A percentile compares a stretch with the other conserved stretches of the same genome.
Conservation (phyloP, 2,329 filamentous ascomycete genomes). For the Furcasterigmium furcatum region DNA sequence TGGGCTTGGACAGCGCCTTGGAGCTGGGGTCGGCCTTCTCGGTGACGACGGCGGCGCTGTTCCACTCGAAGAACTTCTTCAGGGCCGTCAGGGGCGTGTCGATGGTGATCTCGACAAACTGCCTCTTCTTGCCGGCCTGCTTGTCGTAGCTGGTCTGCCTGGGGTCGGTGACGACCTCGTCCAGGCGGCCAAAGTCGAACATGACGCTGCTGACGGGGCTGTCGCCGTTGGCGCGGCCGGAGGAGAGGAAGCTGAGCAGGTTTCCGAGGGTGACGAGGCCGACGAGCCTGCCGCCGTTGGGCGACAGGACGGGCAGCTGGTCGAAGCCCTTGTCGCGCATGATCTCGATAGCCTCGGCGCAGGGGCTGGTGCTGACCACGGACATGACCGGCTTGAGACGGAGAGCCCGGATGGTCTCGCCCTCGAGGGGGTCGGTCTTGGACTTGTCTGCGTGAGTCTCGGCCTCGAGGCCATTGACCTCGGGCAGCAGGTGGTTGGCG, state of each 20-base stretch:
- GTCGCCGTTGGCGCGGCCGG: conserved; percentile 71
- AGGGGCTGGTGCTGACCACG: conserved; percentile 65
- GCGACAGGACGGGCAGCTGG: conserved; percentile 84
- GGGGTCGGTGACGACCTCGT: conserved; percentile 88
- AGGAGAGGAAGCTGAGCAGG: conserved; percentile 84
- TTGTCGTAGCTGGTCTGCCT: conserved; percentile 48
- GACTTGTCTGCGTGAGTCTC: conserved; percentile 31
- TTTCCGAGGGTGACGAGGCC: conserved; percentile 95
- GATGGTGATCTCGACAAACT: conserved; percentile 91
- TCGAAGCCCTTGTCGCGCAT: conserved; percentile 99
- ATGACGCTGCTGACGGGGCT: conserved; percentile 83
- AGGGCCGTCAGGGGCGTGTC: conserved; percentile 82
- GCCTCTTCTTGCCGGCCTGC: conserved; percentile 45
- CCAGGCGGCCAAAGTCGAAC: conserved; percentile 89
- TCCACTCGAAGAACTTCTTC: conserved; percentile 96
- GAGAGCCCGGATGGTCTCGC: conserved; percentile 76
- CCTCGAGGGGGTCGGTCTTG: conserved; percentile 66
- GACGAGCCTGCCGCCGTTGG: conserved; percentile 69
- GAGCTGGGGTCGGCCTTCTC: conserved; percentile 60
- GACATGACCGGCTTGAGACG: conserved; percentile 93
- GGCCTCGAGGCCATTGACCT: conserved; percentile 44
- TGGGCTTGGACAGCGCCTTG: conserved; percentile 64
- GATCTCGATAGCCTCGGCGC: conserved; percentile 88
- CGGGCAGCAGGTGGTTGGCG: conserved; percentile 86
- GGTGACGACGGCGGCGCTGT: conserved; percentile 91